phyloP scores from a whole-genome alignment of 163 green algal genomes.

The Coccomyxa subellipsoidea region DNA sequence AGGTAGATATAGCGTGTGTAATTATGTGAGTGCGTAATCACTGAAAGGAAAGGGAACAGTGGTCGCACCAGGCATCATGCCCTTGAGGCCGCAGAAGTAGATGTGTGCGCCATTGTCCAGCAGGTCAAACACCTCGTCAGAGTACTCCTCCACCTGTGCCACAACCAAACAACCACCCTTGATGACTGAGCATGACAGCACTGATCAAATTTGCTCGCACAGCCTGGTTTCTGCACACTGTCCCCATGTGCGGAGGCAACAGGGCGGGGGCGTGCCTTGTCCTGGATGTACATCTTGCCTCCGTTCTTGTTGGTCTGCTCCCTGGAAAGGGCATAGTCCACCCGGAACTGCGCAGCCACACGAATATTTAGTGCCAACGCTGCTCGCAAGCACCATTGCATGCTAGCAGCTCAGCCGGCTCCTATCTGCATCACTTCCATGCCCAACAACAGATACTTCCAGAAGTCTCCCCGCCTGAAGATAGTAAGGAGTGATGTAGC shows the following conservation, averaged over 20 bases:
- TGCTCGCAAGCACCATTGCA: too few species aligned
- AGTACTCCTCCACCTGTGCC: slow-evolving; percentile 85
- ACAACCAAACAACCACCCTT: background rate
- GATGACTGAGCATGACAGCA: too few species aligned
- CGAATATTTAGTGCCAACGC: background rate
- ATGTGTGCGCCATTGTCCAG: slow-evolving; percentile 93
- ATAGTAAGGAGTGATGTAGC: too few species aligned
- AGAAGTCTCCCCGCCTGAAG: too few species aligned
- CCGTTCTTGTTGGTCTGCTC: slow-evolving; percentile 92
- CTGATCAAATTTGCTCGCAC: too few species aligned
- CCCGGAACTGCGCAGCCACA: slow-evolving; percentile 39
- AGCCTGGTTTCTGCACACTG: too few species aligned
- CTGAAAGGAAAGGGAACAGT: background rate
- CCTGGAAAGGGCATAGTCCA: slow-evolving; percentile 95
- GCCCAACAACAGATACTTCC: too few species aligned
- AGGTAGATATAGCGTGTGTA: too few species aligned
- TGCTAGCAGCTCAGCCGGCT: too few species aligned
- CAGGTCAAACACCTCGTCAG: slow-evolving; percentile 96
- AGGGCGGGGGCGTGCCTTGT: slow-evolving; percentile 78
- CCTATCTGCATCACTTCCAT: too few species aligned
- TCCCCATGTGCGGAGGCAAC: background rate
- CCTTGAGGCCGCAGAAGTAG: slow-evolving; percentile 99
- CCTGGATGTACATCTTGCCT: slow-evolving; percentile 67
- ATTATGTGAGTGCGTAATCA: background rate
- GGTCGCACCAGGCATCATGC: slow-evolving; percentile 89